Evolutionary conservation across 805 yeast species (phyloP), one percentile per base, ranked within the genome.

Genomic region (Saturnispora mendoncae): DNA sequence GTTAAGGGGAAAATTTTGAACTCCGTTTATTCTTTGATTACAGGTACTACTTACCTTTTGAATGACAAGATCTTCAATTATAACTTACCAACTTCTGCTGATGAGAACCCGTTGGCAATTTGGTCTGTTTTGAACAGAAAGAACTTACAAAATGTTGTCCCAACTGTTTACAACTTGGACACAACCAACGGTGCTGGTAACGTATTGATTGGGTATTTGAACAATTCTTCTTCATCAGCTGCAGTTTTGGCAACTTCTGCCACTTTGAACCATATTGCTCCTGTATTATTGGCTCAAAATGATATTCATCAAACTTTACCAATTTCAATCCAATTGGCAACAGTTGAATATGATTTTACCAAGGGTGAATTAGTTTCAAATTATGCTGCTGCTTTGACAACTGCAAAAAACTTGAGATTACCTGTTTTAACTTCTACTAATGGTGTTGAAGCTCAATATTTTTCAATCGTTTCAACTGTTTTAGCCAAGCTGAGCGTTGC

Each of bases 151-250:
- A 78, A 78, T 19, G 61, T 58, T n/a, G 74, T 78, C 41, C 92
- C 94, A 21, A 67, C 67, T 41, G 61, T 80, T 50, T 67, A 76
- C 55, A 65, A 72, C 48, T 60, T 80, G 43, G 86, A 87, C 55
- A 74, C 84, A 43, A 77, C 95, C 58, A 67, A 81, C 2, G 97
- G 96, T 52, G 92, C 95, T 25, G 84, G 90, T 35, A 71, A 77
- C 47, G 74, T 84, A 21, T 71, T 90, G 35, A 65, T 84, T 38
- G 97, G 96, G 29, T 88, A 79, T 62, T 60, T 75, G 45, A 52
- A 52, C 35, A 53, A 57, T 32, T 41, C 52, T 19, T 36, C 43
- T 1, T 43, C 51, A 28, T 52, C 62, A 9, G 44, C 48, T 10
- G 67, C 79, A 46, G 39, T 88, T 29, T 69, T 80, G 36, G 80